phyloP scores from a whole-genome alignment of 2,329 filamentous ascomycete genomes.

The Truncatella angustata region DNA sequence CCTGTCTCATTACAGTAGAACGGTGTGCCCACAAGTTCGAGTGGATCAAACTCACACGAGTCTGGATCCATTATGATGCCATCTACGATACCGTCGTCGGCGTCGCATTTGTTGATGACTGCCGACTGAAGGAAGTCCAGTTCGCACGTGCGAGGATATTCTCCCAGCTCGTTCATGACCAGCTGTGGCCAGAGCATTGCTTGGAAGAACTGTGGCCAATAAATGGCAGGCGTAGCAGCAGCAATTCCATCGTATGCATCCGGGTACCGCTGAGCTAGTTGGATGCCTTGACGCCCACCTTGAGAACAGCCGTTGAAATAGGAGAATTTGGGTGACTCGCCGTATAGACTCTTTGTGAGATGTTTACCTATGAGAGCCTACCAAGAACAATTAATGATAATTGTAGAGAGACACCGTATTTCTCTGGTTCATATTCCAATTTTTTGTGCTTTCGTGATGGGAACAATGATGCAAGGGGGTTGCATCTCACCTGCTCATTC shows the following conservation, averaged over 20 bases:
- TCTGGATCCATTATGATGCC: neutral
- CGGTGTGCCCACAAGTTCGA: neutral
- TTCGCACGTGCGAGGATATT: neutral
- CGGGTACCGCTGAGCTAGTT: constrained; percentile 44
- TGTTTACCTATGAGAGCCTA: too few species aligned
- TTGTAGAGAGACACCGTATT: too few species aligned
- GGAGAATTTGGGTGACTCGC: neutral
- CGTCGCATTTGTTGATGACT: neutral
- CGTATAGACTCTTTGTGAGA: too few species aligned
- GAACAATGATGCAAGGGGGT: too few species aligned
- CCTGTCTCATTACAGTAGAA: neutral
- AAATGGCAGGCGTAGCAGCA: constrained; percentile 41
- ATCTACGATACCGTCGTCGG: neutral
- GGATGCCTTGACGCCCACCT: neutral
- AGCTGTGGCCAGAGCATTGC: neutral
- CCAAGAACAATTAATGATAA: too few species aligned
- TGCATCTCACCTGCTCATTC: too few species aligned
- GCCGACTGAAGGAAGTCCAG: neutral
- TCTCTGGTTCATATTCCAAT: too few species aligned
- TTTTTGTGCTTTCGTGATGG: too few species aligned
- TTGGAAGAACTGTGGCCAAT: constrained; percentile 12
- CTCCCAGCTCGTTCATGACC: neutral
- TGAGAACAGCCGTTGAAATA: neutral
- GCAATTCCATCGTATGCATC: constrained; percentile 53
- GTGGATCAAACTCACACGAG: neutral